Base-by-base conservation (phyloP, 805 yeast species). In the Wickerhamiella lipophila region DNA sequence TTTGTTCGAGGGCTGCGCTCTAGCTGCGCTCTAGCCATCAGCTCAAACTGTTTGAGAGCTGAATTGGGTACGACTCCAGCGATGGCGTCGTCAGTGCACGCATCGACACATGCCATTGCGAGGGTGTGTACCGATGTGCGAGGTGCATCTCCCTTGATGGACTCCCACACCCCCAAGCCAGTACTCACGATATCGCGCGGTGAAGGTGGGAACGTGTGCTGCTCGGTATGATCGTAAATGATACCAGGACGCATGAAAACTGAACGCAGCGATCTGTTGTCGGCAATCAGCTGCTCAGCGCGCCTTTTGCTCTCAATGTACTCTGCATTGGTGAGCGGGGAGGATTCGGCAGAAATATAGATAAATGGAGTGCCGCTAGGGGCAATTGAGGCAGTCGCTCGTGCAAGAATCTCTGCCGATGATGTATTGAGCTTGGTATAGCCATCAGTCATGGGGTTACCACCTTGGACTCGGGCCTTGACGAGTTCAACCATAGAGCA, bases 171-270 rank as follows among this genome's bases (percentile, higher is more conserved):
- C 25, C 42, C 70, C 67, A 82, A 61, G 63, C 19, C 58, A 53
- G 49, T 71, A 73, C 41, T 80, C 52, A 1, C 66, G 50, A 11
- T 67, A 64, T 49, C 84, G 64, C 22, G 64, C 53, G 6, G 60
- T 54, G 2, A 59, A 54, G 39, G 51, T 50, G 47, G 49, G 30
- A 32, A 16, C 34, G 38, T 13, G 50, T 32, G 22, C 42, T 25
- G 35, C 47, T 19, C 58, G 58, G 32, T 70, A 76, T 59, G 48
- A 22, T 84, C 94, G 58, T 67, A 82, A 87, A 87, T 79, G 56
- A 86, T 77, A 0, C 94, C 94, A 0, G 96, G 96, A 52, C 95
- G 71, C 64, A 83, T 53, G 13, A 82, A 61, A 1, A 87, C 76
- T 0, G 81, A 68, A 50, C 89, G 71, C 21, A 83, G 66, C 1